A percentile compares a stretch with the other conserved stretches of the same genome.
These are phyloP conservation scores for Neurospora africana DNA, from an alignment of 495 filamentous ascomycete genomes.

Conservation along the genomic window DNA sequence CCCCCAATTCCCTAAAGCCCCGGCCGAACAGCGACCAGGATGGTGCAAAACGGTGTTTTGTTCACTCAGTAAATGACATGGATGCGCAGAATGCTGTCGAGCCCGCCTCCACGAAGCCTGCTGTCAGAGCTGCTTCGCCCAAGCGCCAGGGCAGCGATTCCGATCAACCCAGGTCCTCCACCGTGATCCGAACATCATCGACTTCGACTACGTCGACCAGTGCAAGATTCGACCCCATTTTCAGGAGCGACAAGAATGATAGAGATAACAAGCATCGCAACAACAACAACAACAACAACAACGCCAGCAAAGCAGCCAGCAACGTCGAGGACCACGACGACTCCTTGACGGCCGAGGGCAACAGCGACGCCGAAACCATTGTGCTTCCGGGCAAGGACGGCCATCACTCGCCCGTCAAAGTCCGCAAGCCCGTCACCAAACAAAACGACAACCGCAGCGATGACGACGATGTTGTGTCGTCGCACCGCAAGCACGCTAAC, in stretches of 20 bases:
- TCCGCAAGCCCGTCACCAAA: slow-evolving; percentile 52
- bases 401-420: slow-evolving; percentile 54
- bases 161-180: slow-evolving; percentile 28
- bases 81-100: slow-evolving; percentile 50
- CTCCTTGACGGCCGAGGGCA: slow-evolving; percentile 40
- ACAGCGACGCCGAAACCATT: slow-evolving; percentile 76
- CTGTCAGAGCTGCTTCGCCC: slow-evolving; percentile 28
- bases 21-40: slow-evolving; percentile 38
- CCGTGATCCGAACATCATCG: slow-evolving; percentile 17
- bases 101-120: slow-evolving; percentile 44
- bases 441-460: slow-evolving; percentile 51
- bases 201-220: slow-evolving; percentile 8
- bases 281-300: neutral
- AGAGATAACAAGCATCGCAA: neutral
- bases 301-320: neutral
- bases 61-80: slow-evolving; percentile 46
- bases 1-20: slow-evolving; percentile 1
- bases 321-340: slow-evolving; percentile 19
- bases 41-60: slow-evolving; percentile 39
- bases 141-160: slow-evolving; percentile 34
- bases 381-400: slow-evolving; percentile 65
- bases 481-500: slow-evolving; percentile 26
- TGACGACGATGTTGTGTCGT: slow-evolving; percentile 25
- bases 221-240: slow-evolving; percentile 15
- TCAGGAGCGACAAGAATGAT: slow-evolving; percentile 14